Evolutionary conservation across 495 filamentous ascomycete genomes (phyloP).

Genomic region (Parachaetomium inaequale): DNA sequence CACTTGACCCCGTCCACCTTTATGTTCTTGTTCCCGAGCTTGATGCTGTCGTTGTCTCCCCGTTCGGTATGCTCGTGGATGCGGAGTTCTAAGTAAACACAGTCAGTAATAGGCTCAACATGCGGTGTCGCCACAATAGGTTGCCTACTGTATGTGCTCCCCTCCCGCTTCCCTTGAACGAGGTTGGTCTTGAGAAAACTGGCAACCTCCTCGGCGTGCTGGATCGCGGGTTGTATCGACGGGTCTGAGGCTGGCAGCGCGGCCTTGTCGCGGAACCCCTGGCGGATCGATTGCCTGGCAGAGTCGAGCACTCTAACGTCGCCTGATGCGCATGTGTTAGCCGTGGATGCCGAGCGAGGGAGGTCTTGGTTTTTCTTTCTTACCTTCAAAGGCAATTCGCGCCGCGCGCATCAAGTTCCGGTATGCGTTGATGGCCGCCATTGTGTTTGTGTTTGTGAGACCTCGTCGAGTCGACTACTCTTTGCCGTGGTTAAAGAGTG

Average conservation of each 20-base stretch:
- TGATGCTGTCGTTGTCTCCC: conserved; percentile 86
- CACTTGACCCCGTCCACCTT: conserved; percentile 49
- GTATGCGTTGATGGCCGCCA: conserved; percentile 72
- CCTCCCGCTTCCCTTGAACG: conserved; percentile 72
- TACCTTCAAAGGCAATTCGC: conserved; percentile 79
- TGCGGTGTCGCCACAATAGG: background rate
- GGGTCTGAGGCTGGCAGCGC: conserved; percentile 51
- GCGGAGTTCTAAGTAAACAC: conserved; percentile 57
- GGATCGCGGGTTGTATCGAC: conserved; percentile 51
- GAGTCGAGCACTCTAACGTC: conserved; percentile 63
- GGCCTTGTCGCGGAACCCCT: conserved; percentile 64
- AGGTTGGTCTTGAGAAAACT: conserved; percentile 77
- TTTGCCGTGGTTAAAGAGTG: background rate
- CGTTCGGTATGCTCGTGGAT: conserved; percentile 90
- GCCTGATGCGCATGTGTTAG: conserved; percentile 45
- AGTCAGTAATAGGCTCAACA: background rate
- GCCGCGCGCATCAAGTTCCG: conserved; percentile 78
- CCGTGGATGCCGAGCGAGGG: background rate
- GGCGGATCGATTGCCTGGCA: conserved; percentile 65
- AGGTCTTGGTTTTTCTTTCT: background rate
- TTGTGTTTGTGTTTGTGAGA: conserved; percentile 35
- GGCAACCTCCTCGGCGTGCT: conserved; percentile 80
- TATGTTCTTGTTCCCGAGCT: conserved; percentile 47
- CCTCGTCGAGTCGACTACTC: background rate
- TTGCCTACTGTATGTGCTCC: conserved; percentile 63